Evolutionary conservation across 352 stramenopile species (phyloP).

Genomic region (Phytophthora syringae): DNA sequence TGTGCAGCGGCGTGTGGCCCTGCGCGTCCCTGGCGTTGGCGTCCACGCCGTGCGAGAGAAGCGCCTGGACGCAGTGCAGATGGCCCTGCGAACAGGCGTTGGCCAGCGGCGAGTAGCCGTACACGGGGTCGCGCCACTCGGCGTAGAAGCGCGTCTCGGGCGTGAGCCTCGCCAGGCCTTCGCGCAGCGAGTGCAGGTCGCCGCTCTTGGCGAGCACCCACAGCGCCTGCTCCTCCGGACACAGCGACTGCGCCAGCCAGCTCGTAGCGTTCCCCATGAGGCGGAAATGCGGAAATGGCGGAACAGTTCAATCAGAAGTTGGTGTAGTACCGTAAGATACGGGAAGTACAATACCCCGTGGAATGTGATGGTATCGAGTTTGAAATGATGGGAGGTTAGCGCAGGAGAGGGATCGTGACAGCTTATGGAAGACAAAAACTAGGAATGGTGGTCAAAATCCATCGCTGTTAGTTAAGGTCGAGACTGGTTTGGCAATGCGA

Average conservation of each 20-base stretch:
- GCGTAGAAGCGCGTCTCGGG: slow-evolving; percentile 67
- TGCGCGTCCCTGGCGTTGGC: slow-evolving; percentile 63
- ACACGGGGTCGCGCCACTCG: slow-evolving; percentile 74
- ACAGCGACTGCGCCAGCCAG: slow-evolving; percentile 77
- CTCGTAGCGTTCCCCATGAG: slow-evolving; percentile 79
- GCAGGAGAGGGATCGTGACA: not conserved
- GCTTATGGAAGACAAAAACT: not conserved
- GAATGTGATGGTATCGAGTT: too few relatives aligned
- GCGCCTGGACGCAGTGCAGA: slow-evolving; percentile 59
- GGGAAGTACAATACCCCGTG: too few relatives aligned
- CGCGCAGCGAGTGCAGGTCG: slow-evolving; percentile 55
- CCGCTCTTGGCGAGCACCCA: slow-evolving; percentile 83
- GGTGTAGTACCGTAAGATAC: slow-evolving; percentile 3
- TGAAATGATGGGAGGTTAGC: not conserved
- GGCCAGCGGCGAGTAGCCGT: slow-evolving; percentile 70
- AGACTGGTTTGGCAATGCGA: slow-evolving; percentile 19
- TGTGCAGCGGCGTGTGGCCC: slow-evolving; percentile 72
- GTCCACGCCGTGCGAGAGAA: slow-evolving; percentile 64
- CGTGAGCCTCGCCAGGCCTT: slow-evolving; percentile 58
- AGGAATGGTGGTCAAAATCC: slow-evolving; percentile 30
- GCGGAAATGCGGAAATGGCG: slow-evolving; percentile 11
- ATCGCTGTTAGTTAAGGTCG: too few relatives aligned
- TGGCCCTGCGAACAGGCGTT: slow-evolving; percentile 71
- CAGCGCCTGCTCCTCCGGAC: slow-evolving; percentile 73
- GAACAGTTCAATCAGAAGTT: slow-evolving; percentile 4